Conservation (phyloP, 768 basidiomycete species). For the Boletus rubescentipes region DNA sequence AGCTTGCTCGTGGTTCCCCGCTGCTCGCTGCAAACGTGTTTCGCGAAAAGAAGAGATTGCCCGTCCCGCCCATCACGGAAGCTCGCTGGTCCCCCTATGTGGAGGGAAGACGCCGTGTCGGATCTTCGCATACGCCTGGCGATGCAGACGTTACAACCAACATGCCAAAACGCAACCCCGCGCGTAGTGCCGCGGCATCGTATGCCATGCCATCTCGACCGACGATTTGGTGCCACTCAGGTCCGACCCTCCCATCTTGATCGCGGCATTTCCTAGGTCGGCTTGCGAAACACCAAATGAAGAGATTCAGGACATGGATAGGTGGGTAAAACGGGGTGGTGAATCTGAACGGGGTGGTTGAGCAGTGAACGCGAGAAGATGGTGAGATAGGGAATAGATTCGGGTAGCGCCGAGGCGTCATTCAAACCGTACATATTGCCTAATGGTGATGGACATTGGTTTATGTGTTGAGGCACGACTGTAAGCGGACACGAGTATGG, state of each 20-base stretch:
- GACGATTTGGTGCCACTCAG: conserved; percentile 63
- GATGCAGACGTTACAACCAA: conserved; percentile 6
- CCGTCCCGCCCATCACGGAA: conserved; percentile 27
- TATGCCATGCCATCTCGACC: conserved; percentile 58
- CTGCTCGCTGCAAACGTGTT: conserved; percentile 36
- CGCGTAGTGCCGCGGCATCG: conserved; percentile 47
- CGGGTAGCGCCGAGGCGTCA: conserved; percentile 37
- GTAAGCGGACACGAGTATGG: conserved; percentile 45
- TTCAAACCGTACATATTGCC: conserved; percentile 21
- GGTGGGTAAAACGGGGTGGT: conserved; percentile 19
- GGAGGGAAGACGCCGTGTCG: conserved; percentile 19
- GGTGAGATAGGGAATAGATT: conserved; percentile 57
- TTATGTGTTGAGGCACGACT: conserved; percentile 32
- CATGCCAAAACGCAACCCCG: conserved; percentile 24
- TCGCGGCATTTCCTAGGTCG: conserved; percentile 53
- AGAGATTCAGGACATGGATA: conserved; percentile 24
- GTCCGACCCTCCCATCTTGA: conserved; percentile 60
- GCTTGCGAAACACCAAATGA: conserved; percentile 42
- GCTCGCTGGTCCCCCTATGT: conserved; percentile 22
- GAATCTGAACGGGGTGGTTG: conserved; percentile 31
- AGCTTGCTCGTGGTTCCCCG: conserved; percentile 10
- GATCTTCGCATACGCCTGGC: not conserved
- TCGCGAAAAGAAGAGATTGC: conserved; percentile 53
- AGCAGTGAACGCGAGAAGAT: conserved; percentile 63
- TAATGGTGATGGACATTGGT: conserved; percentile 37